Evolutionary conservation across 1,139 yeast genomes (phyloP), one percentile per base, ranked within the genome.

Genomic region (Casaregolazyma suthepensis): DNA sequence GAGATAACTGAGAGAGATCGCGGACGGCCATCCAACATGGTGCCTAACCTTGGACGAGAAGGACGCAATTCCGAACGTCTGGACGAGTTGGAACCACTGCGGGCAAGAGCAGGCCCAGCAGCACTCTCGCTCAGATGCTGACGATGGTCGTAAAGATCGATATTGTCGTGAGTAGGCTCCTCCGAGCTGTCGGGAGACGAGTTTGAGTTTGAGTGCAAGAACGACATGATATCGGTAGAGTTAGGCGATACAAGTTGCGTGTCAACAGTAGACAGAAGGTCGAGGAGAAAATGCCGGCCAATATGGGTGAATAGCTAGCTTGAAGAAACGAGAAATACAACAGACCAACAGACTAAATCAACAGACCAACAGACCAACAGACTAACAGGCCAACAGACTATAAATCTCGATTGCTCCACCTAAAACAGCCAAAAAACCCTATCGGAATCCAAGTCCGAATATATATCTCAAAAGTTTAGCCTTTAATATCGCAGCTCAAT

Each of bases 131-230:
- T 56, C 3, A 61, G 59, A 9, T 67, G 69, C 53, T 61, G 56
- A 37, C 69, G 60, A 56, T 67, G 70, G 53, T 66, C 71, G 51
- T 67, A 53, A 42, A 68, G 57, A 22, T 54, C 56, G 23, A 54
- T 31, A 3, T 31, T 42, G 26, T 43, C 51, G 13, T 42, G 29
- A 18, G 26, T 17, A 9, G 3, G 45, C 15, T 20, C 35, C 18
- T 44, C 46, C 5, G 40, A 13, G 13, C 40, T 35, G 17, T 35
- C 40, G 7, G 40, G 40, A 13, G 40, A 35, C 3, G 40, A 35
- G 40, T 15, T 35, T 13, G 40, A 35, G 17, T 15, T 15, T n/a
- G 40, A 35, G 40, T 15, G 17, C 17, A 35, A 15, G 40, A 35
- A 35, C 15, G 40, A 35, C 31, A 26, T 26, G 31, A 9, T 26